These are phyloP conservation scores for Pichia ethanolica DNA, from an alignment of 805 yeast species.

Conservation along the genomic window DNA sequence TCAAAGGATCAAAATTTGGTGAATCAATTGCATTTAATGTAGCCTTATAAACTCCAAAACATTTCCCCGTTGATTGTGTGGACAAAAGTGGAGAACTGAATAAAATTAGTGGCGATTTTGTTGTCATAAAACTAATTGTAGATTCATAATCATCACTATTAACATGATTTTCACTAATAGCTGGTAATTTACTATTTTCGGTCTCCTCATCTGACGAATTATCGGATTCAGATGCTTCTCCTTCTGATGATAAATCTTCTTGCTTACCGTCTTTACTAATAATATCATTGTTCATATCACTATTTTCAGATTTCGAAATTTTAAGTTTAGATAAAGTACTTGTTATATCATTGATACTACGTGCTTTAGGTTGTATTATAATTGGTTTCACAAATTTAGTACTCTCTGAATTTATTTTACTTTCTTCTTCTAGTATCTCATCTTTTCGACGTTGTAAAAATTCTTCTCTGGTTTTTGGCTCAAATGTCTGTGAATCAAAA, in stretches of 20 bases:
- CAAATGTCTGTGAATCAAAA: slow-evolving; percentile 45
- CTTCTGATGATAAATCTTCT: slow-evolving; percentile 30
- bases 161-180: not conserved
- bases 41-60: slow-evolving; percentile 63
- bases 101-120: slow-evolving; percentile 62
- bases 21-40: slow-evolving; percentile 38
- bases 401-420: not conserved
- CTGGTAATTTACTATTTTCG: not conserved
- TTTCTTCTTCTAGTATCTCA: slow-evolving; percentile 2
- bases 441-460: slow-evolving; percentile 13
- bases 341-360: not conserved
- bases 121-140: slow-evolving; percentile 47
- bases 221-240: slow-evolving; percentile 1
- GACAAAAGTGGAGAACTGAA: slow-evolving; percentile 45
- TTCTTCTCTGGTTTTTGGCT: slow-evolving; percentile 19
- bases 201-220: slow-evolving; percentile 6
- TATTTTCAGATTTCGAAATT: not conserved
- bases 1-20: slow-evolving; percentile 39
- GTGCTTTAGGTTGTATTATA: slow-evolving; percentile 12
- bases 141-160: slow-evolving; percentile 21
- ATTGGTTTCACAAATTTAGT: not conserved
- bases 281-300: not conserved
- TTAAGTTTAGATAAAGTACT: slow-evolving; percentile 1
- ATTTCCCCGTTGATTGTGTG: slow-evolving; percentile 26
- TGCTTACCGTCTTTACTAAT: slow-evolving; percentile 33